Base-by-base conservation (phyloP, 1,139 yeast species). In the Spathaspora sp. region DNA sequence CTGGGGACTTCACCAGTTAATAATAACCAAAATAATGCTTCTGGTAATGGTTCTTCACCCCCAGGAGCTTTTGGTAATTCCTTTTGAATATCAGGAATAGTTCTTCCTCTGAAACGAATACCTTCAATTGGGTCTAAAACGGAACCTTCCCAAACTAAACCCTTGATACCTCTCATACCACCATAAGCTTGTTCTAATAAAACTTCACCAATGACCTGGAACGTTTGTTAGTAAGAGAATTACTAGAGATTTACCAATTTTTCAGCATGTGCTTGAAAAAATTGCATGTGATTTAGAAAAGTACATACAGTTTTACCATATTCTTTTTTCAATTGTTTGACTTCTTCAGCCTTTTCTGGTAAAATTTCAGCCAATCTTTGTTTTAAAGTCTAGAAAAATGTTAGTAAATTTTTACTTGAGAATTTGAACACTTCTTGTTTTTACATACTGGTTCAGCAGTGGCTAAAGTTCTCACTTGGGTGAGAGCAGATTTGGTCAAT, bases 81-180 rank as follows among this genome's bases (percentile, higher is more conserved):
- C 67, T 82, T 79, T 74, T 89, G 96, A 68, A 91, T 82, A 63
- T 93, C 98, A 57, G 98, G 97, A 61, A 93, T 93, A 62, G 99
- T 91, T 75, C 86, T 82, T 64, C 98, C 98, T 78, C 98, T 89
- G 84, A 93, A 93, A 70, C 97, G 86, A 70, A 93, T 93, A 66
- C 99, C 99, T 76, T 93, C 99, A 58, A 86, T 86, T 59, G 99
- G 95, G 74, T 93, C 99, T 70, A 93, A 81, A 48, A 93, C 99
- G 48, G 98, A 91, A 63, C 99, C 99, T 80, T 93, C 98, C 98
- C 98, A 93, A 52, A 93, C 97, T 61, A 93, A 80, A 64, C 97
- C 96, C 76, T 89, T 89, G 76, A 91, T 88, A 72, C 97, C 97
- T 76, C 97, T 86, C 97, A 89, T 89, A 82, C 99, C 99, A 80